phyloP scores from a whole-genome alignment of 1,139 yeast species.

The Suhomyces terraborum region DNA sequence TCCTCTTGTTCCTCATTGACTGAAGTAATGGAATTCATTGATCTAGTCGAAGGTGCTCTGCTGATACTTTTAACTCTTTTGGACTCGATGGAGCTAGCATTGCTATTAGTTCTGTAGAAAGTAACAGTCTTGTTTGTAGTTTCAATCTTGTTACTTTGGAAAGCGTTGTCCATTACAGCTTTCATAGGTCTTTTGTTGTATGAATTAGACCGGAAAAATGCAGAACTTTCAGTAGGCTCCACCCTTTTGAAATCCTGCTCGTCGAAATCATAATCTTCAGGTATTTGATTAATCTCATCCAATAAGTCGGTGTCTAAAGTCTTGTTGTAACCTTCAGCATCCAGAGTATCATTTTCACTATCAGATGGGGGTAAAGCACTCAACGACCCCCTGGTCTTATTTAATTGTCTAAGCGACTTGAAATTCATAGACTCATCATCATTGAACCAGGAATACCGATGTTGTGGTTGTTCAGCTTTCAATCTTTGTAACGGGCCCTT shows the following conservation, averaged over 20 bases:
- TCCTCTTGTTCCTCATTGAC: constrained; percentile 26
- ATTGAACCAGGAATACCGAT: constrained; percentile 41
- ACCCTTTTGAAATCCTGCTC: constrained; percentile 26
- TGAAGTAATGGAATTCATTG: constrained; percentile 30
- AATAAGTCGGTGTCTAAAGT: constrained; percentile 39
- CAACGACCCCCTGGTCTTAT: background rate
- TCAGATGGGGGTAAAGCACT: constrained; percentile 4
- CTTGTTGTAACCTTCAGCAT: constrained; percentile 17
- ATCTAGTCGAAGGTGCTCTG: constrained; percentile 32
- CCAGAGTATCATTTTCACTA: constrained; percentile 13
- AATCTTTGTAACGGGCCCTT: constrained; percentile 5
- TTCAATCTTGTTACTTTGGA: constrained; percentile 48
- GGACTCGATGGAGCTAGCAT: constrained; percentile 20
- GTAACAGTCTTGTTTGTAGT: constrained; percentile 59
- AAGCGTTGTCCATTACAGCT: constrained; percentile 25
- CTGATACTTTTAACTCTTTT: constrained; percentile 26
- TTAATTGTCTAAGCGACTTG: constrained; percentile 12
- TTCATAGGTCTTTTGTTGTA: constrained; percentile 42
- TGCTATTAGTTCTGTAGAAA: constrained; percentile 40
- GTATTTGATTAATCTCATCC: constrained; percentile 59
- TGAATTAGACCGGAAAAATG: constrained; percentile 36
- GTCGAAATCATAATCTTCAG: constrained; percentile 61
- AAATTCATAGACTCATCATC: constrained; percentile 33
- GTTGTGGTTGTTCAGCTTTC: background rate
- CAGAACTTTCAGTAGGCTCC: constrained; percentile 2